Evolutionary conservation across 352 stramenopile genomes (phyloP), one percentile per base, ranked within the genome.

Genomic region (Globisporangium nunn): DNA sequence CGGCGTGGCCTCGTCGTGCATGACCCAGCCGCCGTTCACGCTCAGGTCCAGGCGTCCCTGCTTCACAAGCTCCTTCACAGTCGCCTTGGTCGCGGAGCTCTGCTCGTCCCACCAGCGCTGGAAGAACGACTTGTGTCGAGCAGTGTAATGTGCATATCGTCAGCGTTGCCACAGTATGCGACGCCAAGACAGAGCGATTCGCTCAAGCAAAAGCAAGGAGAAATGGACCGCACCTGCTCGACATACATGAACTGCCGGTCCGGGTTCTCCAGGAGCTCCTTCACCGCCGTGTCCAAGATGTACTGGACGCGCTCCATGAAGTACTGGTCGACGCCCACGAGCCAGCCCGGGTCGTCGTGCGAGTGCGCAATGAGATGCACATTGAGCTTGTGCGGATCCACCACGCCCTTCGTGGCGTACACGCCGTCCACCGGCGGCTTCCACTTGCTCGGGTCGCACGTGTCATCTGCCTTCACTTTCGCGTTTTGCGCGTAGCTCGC

Each of bases 291-390:
- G 66, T 98, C 90, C 37, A 99, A 58, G 59, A 99, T 99, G 68
- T 94, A 97, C 47, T 97, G 79, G 37, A 99, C 96, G 28, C 73
- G 71, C 50, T 93, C 54, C 54, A 86, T 79, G 71, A 96, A 99
- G 67, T 99, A 99, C 74, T 99, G 91, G 67, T 99, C 97, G 18
- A 99, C 85, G 1, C 91, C 98, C 56, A 98, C 89, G 10, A 98
- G 70, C 96, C 96, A 99, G 17, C 87, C 88, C 64, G 82, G 80
- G 67, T 98, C 95, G 66, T 98, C 96, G 65, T 99, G 96, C 4
- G 95, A 97, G 75, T 99, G 96, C 45, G 95, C 79, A 31, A 98
- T 96, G 17, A 99, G 62, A 67, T 98, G 95, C 50, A 99, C 88
- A 54, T 98, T 98, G 52, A 99, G 76, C 55, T 91, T 97, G 52